Conservation (phyloP, 2,329 filamentous ascomycete genomes). For the Monilinia aucupariae region DNA sequence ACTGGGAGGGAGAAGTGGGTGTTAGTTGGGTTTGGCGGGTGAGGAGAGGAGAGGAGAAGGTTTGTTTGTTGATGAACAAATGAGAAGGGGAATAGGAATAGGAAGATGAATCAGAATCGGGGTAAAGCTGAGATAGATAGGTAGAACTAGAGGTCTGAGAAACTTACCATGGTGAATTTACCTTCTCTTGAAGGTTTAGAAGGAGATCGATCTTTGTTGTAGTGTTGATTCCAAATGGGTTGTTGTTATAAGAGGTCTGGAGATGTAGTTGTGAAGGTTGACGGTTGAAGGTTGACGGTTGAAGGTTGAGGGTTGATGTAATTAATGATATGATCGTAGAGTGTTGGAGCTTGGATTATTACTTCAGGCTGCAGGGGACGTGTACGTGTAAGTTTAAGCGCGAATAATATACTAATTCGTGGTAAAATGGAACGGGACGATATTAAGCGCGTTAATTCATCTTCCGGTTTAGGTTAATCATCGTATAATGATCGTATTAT, state of each 20-base stretch:
- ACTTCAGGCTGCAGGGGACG: constrained; percentile 10
- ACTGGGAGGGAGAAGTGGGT: constrained; percentile 44
- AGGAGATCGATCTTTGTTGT: too few species aligned
- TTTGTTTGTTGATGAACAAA: background rate
- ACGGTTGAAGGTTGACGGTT: too few species aligned
- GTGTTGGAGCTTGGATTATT: background rate
- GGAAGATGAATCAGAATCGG: background rate
- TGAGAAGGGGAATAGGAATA: too few species aligned
- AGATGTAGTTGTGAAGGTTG: background rate
- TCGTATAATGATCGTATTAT: too few species aligned
- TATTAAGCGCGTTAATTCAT: constrained; percentile 10
- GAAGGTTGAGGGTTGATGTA: background rate
- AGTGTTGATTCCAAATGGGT: background rate
- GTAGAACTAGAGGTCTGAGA: too few species aligned
- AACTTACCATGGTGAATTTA: constrained; percentile 3
- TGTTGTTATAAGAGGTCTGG: background rate
- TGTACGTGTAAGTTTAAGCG: constrained; percentile 12
- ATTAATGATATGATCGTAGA: background rate
- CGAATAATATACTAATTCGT: too few species aligned
- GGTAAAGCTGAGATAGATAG: background rate
- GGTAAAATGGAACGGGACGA: constrained; percentile 7
- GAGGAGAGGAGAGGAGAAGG: background rate
- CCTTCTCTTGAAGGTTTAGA: background rate
- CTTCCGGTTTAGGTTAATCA: too few species aligned
- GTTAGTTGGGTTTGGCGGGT: background rate